Conservation (phyloP, 1,284 basidiomycete species). For the Trametes hirsuta region DNA sequence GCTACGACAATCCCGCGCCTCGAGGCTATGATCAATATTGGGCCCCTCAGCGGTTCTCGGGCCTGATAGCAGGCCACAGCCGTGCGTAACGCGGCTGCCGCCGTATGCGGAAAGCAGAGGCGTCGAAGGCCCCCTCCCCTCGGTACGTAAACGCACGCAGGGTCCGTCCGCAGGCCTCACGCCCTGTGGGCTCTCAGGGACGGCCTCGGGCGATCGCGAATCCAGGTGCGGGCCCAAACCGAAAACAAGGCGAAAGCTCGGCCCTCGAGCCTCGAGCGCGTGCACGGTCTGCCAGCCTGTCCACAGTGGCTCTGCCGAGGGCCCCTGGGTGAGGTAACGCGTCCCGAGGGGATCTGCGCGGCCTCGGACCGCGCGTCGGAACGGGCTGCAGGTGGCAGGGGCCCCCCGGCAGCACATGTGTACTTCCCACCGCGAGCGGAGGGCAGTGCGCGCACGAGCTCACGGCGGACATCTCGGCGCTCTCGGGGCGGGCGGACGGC, state of each 20-base stretch:
- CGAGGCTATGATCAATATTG: too few species aligned
- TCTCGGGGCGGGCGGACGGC: constrained; percentile 3
- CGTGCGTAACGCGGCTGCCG: too few species aligned
- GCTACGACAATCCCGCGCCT: too few species aligned
- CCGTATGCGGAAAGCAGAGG: too few species aligned
- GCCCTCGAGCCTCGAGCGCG: background rate
- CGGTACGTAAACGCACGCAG: constrained; percentile 10
- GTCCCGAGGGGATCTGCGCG: constrained; percentile 12
- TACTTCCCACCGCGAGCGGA: constrained; percentile 11
- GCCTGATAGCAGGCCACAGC: too few species aligned
- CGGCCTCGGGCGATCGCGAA: too few species aligned
- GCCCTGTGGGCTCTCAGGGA: too few species aligned
- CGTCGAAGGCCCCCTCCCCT: too few species aligned
- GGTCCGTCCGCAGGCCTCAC: background rate
- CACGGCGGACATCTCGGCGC: constrained; percentile 12
- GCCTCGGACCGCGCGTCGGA: background rate
- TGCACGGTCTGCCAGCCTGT: background rate
- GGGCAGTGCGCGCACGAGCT: background rate
- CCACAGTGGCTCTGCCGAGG: background rate
- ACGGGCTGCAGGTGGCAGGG: too few species aligned
- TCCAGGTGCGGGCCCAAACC: too few species aligned
- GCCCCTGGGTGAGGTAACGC: background rate
- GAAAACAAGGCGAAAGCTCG: background rate
- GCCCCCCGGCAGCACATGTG: background rate
- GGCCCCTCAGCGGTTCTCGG: too few species aligned